A percentile compares a stretch with the other conserved stretches of the same genome.
These are phyloP conservation scores for Symbiodinium pilosum DNA, from an alignment of 73 alveolate genomes.

Conservation along the genomic window DNA sequence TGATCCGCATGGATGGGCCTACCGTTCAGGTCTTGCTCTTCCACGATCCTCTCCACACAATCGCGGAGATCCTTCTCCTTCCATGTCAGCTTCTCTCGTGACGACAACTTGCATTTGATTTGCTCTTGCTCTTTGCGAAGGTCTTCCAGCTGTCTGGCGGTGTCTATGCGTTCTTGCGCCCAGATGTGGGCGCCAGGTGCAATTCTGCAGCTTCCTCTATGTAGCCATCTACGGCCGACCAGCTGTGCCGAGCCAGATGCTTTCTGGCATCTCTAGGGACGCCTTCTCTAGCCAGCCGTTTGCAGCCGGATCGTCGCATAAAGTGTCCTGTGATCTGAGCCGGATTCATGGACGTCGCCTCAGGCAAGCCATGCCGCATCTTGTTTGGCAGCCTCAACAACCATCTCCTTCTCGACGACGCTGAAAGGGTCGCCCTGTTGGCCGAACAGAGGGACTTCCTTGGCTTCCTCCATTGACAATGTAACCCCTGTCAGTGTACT, in stretches of 20 bases:
- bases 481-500: not conserved
- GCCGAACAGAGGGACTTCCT: not conserved
- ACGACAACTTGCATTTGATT: too few relatives aligned
- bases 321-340: not conserved
- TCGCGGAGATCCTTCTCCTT: too few relatives aligned
- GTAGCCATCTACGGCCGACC: not conserved
- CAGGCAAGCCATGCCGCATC: not conserved
- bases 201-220: slow-evolving; percentile 49
- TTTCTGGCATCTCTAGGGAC: not conserved
- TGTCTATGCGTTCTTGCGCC: too few relatives aligned
- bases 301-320: slow-evolving; percentile 26
- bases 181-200: too few relatives aligned
- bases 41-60: too few relatives aligned
- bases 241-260: not conserved
- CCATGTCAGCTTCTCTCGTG: too few relatives aligned
- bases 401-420: not conserved
- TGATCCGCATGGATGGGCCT: too few relatives aligned
- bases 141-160: too few relatives aligned
- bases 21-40: too few relatives aligned
- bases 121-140: too few relatives aligned
- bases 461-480: not conserved
- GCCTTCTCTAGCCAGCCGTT: slow-evolving; percentile 16
- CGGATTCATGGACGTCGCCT: not conserved
- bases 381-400: not conserved
- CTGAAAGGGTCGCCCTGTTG: not conserved